These are phyloP conservation scores for Didymellaceae sp. DNA, from an alignment of 2,329 filamentous ascomycete species.

Conservation along the genomic window DNA sequence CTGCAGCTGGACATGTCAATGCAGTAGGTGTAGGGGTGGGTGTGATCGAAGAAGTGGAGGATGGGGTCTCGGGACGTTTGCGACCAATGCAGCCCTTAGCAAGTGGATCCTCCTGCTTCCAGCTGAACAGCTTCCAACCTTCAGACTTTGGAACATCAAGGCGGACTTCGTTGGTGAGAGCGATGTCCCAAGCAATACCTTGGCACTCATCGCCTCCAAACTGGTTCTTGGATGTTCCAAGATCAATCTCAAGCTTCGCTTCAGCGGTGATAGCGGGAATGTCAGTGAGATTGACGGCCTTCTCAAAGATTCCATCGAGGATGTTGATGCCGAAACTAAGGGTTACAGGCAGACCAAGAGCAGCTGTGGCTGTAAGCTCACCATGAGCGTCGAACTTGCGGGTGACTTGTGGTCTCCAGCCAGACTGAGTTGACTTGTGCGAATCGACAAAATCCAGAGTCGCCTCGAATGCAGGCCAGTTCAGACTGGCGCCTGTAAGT, in stretches of 20 bases:
- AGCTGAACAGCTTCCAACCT: slow-evolving; percentile 6
- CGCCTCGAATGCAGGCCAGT: slow-evolving; percentile 12
- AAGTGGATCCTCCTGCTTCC: slow-evolving; percentile 7
- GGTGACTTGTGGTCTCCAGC: slow-evolving; percentile 10
- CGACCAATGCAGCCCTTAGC: slow-evolving; percentile 15
- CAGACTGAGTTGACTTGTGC: slow-evolving; percentile 13
- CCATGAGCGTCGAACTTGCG: slow-evolving; percentile 13
- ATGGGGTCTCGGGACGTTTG: slow-evolving; percentile 1
- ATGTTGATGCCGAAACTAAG: slow-evolving; percentile 13
- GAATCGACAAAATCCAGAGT: slow-evolving; percentile 11
- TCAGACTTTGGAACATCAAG: slow-evolving; percentile 7
- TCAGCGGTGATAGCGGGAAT: slow-evolving; percentile 14
- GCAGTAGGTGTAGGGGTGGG: slow-evolving; percentile 2
- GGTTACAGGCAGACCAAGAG: slow-evolving; percentile 11
- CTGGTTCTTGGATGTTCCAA: slow-evolving; percentile 11
- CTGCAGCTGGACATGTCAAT: slow-evolving; percentile 1
- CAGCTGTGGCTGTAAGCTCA: slow-evolving; percentile 10
- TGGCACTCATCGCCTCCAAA: slow-evolving; percentile 11
- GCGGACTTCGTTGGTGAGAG: slow-evolving; percentile 14
- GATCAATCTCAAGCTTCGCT: slow-evolving; percentile 12
- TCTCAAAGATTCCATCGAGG: slow-evolving; percentile 7
- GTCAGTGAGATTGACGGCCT: slow-evolving; percentile 11
- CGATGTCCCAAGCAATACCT: slow-evolving; percentile 14
- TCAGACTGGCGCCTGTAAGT: slow-evolving; percentile 12
- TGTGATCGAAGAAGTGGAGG: background rate